phyloP scores from a whole-genome alignment of 768 basidiomycete species.

The Pulveroboletus ravenelii region DNA sequence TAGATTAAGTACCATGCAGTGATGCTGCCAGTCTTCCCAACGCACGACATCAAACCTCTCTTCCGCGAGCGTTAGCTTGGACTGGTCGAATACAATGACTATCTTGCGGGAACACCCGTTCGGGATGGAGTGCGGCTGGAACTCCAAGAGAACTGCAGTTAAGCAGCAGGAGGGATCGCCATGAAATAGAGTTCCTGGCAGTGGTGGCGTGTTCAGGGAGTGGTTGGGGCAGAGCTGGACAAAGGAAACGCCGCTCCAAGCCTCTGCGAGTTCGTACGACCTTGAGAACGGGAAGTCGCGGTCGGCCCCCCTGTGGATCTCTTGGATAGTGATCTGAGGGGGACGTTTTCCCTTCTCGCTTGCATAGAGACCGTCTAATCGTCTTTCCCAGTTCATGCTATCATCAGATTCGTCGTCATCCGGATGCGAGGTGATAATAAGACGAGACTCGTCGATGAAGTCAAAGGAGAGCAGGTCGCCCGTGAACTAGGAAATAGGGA shows the following conservation, averaged over 20 bases:
- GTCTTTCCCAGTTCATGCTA: conserved; percentile 26
- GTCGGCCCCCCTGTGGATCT: conserved; percentile 14
- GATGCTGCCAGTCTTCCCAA: conserved; percentile 53
- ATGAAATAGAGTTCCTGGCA: conserved; percentile 50
- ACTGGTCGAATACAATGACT: conserved; percentile 51
- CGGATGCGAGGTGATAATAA: conserved; percentile 27
- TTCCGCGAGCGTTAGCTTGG: conserved; percentile 42
- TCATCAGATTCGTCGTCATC: conserved; percentile 32
- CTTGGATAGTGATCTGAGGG: conserved; percentile 25
- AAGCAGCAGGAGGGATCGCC: conserved; percentile 49
- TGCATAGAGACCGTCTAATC: conserved; percentile 29
- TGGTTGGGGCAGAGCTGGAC: conserved; percentile 48
- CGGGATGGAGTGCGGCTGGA: conserved; percentile 36
- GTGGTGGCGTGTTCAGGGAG: conserved; percentile 35
- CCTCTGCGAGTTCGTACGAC: conserved; percentile 50
- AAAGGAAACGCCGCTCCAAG: conserved; percentile 42
- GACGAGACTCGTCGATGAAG: conserved; percentile 23
- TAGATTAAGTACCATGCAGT: conserved; percentile 31
- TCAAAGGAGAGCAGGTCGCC: conserved; percentile 31
- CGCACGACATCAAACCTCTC: conserved; percentile 44
- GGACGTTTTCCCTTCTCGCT: conserved; percentile 30
- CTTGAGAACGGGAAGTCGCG: conserved; percentile 11
- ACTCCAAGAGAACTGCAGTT: conserved; percentile 39
- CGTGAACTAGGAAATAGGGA: conserved; percentile 15
- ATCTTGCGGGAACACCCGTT: conserved; percentile 37